Conservation (phyloP, 1,284 basidiomycete species). For the Heterobasidion irregulare region DNA sequence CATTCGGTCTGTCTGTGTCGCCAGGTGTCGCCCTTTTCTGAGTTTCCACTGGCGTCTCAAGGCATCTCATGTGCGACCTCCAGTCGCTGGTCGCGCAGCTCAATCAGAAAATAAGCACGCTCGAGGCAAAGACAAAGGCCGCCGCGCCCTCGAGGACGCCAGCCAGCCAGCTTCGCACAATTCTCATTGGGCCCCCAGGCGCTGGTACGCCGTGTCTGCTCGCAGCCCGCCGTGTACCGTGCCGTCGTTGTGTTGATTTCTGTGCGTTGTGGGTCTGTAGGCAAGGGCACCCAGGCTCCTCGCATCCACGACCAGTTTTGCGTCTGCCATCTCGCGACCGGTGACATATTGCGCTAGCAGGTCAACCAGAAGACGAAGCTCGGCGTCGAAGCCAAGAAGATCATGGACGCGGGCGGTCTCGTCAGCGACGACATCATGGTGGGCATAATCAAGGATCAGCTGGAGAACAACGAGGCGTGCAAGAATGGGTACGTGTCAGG, state of each 20-base stretch:
- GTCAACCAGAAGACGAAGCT: slow-evolving; percentile 83
- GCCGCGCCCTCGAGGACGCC: slow-evolving; percentile 47
- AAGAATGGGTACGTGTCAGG: slow-evolving; percentile 70
- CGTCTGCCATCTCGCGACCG: slow-evolving; percentile 96
- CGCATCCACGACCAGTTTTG: slow-evolving; percentile 90
- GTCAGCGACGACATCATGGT: slow-evolving; percentile 98
- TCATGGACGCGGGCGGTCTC: slow-evolving; percentile 94
- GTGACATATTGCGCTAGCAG: slow-evolving; percentile 97
- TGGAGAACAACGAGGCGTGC: slow-evolving; percentile 89
- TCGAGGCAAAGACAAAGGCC: slow-evolving; percentile 60
- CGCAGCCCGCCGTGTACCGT: background rate
- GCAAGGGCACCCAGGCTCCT: slow-evolving; percentile 97
- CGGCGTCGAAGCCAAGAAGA: slow-evolving; percentile 91
- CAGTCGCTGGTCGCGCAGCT: slow-evolving; percentile 81
- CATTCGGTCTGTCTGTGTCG: too few relatives aligned
- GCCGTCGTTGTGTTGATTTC: too few relatives aligned
- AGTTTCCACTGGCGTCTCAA: too few relatives aligned
- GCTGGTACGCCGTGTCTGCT: slow-evolving; percentile 59
- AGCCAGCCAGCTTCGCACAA: slow-evolving; percentile 78
- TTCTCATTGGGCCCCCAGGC: slow-evolving; percentile 94
- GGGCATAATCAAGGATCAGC: slow-evolving; percentile 93
- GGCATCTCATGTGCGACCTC: slow-evolving; percentile 36
- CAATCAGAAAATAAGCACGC: slow-evolving; percentile 66
- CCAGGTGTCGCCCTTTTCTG: too few relatives aligned
- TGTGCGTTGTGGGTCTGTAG: slow-evolving; percentile 31